Evolutionary conservation across 345 rosid genomes (phyloP), one percentile per base, ranked within the genome.

Genomic region (Orychophragmus violaceus): DNA sequence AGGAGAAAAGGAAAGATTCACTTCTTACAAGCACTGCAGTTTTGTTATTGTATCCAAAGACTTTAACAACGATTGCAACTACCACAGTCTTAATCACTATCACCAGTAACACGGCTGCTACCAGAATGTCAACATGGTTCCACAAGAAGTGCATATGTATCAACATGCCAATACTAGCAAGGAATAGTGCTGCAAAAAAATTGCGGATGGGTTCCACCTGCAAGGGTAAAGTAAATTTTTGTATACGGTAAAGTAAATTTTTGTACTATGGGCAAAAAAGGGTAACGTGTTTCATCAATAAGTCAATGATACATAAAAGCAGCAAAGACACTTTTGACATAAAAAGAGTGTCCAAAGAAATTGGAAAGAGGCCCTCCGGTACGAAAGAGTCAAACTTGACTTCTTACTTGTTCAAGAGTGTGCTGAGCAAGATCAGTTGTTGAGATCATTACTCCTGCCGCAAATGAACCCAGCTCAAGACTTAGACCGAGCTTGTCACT

Each of bases 391-490:
- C 29, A 37, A 54, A 71, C 45, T 51, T 21, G 70, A 52, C 46
- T 19, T 51, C 81, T 78, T 82, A 90, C 98, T 69, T 88, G 99
- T 78, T 93, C 97, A 58, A 90, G 88, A 33, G 99, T 90, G 74
- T 94, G 96, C 63, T 88, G 97, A 52, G 81, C 96, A 42, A 90
- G 96, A 82, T 90, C 97, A 65, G 99, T 86, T 42, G 97, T 90
- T 68, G 99, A 90, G 72, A 94, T 94, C 99, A 94, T 90, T 78
- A 94, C 91, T 41, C 99, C 99, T 27, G 99, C 95, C 71, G 99
- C 99, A 76, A 94, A 94, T 14, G 99, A 94, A 48, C 99, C 99
- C 78, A 88, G 74, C 82, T 90, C 99, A 75, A 93, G 91, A 78
- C 98, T 93, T 70, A 93, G 79, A 66, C 97, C 98, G 74, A 93